Evolutionary conservation across 73 alveolate species (phyloP).

Genomic region (Breviolum minutum): DNA sequence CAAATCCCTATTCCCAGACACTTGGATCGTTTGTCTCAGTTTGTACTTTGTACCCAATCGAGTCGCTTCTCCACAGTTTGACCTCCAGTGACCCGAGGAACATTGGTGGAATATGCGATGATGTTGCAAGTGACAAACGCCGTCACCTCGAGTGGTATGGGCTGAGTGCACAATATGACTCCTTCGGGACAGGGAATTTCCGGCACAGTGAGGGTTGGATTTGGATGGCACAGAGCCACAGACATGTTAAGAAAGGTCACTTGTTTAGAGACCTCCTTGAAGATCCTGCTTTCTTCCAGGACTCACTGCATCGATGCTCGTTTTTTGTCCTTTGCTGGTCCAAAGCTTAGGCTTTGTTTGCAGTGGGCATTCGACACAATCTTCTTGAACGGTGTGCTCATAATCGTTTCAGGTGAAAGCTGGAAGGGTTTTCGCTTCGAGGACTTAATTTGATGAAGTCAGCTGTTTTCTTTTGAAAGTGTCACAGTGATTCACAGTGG

Average conservation of each 20-base stretch:
- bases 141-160: slow-evolving; percentile 90
- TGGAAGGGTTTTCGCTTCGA: slow-evolving; percentile 35
- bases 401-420: neutral
- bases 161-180: slow-evolving; percentile 65
- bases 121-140: slow-evolving; percentile 76
- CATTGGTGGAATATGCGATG: slow-evolving; percentile 83
- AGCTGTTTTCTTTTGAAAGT: neutral
- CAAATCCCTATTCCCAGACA: slow-evolving; percentile 69
- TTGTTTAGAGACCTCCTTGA: neutral
- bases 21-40: too few relatives aligned
- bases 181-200: slow-evolving; percentile 58
- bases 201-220: neutral
- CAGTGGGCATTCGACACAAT: neutral
- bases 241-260: neutral
- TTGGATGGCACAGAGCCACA: too few relatives aligned
- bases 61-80: neutral
- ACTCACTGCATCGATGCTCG: slow-evolving; percentile 90
- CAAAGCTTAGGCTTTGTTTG: neutral
- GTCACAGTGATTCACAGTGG: neutral
- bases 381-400: neutral
- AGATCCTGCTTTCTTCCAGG: slow-evolving; percentile 3
- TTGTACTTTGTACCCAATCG: neutral
- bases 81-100: slow-evolving; percentile 11
- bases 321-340: slow-evolving; percentile 45
- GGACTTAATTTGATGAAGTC: neutral